Conservation (phyloP, 2,329 filamentous ascomycete species). For the Aspergillus ibericus region DNA sequence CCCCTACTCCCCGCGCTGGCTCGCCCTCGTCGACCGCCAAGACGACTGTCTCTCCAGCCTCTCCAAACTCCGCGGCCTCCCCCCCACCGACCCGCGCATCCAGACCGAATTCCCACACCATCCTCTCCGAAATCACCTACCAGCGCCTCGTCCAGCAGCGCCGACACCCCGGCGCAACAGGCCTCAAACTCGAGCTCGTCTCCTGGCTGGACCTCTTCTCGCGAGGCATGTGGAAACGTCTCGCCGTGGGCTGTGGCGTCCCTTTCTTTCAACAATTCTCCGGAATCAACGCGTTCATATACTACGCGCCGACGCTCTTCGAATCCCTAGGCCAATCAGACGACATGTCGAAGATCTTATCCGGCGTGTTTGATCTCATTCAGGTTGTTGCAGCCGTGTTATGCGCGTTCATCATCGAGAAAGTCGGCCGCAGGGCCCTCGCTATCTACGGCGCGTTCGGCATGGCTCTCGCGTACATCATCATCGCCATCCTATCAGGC, state of each 20-base stretch:
- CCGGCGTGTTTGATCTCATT: conserved; percentile 39
- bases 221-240: conserved; percentile 41
- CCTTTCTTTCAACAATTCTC: neutral
- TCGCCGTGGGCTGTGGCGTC: neutral
- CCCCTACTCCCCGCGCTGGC: conserved; percentile 67
- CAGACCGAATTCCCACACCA: conserved; percentile 61
- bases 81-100: conserved; percentile 55
- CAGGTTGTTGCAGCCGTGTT: conserved; percentile 66
- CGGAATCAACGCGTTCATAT: conserved; percentile 52
- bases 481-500: neutral
- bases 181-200: neutral
- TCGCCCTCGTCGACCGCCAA: conserved; percentile 67
- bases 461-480: neutral
- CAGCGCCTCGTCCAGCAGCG: neutral
- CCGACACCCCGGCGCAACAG: neutral
- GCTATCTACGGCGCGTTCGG: conserved; percentile 60
- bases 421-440: conserved; percentile 50
- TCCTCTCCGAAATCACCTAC: conserved; percentile 37
- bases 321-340: conserved; percentile 55
- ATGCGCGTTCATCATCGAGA: conserved; percentile 36
- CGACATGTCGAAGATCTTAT: conserved; percentile 69
- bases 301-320: conserved; percentile 57
- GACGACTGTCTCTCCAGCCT: conserved; percentile 62
- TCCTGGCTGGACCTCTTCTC: conserved; percentile 50
- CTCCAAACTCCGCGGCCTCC: conserved; percentile 57